These are phyloP conservation scores for Ensete ventricosum DNA, from an alignment of 176 grass and related monocot species.

Conservation along the genomic window DNA sequence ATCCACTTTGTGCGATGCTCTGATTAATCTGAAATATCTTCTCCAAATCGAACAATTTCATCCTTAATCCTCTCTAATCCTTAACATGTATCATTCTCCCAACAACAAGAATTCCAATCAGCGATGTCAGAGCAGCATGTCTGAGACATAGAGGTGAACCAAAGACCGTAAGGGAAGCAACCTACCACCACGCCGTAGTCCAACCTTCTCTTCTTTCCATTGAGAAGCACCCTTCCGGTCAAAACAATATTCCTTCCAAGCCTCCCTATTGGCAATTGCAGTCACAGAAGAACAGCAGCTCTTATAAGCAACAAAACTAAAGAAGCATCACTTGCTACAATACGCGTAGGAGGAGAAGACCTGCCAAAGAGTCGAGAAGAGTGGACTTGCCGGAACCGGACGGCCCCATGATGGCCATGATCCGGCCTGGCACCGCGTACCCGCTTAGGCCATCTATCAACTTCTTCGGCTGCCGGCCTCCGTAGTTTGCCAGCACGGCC, in stretches of 20 bases:
- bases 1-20: too few species aligned
- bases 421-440: constrained; percentile 75
- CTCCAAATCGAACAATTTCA: too few species aligned
- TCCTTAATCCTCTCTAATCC: too few species aligned
- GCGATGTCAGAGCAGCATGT: too few species aligned
- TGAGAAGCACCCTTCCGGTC: constrained; percentile 77
- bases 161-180: neutral
- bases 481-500: constrained; percentile 57
- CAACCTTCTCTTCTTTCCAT: constrained; percentile 87
- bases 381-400: constrained; percentile 98
- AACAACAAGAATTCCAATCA: too few species aligned
- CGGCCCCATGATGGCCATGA: constrained; percentile 89
- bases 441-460: constrained; percentile 69
- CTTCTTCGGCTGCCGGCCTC: constrained; percentile 45
- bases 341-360: constrained; percentile 2
- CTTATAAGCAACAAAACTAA: too few species aligned
- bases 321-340: too few species aligned
- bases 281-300: neutral
- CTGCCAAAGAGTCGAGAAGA: constrained; percentile 85
- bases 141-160: neutral
- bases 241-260: constrained; percentile 79
- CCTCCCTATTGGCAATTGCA: constrained; percentile 41
- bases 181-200: constrained; percentile 79
- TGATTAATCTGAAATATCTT: too few species aligned
- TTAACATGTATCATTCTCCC: too few species aligned